A percentile compares a stretch with the other conserved stretches of the same genome.
phyloP scores from a whole-genome alignment of 2,329 filamentous ascomycete species.

The Onygena corvina region DNA sequence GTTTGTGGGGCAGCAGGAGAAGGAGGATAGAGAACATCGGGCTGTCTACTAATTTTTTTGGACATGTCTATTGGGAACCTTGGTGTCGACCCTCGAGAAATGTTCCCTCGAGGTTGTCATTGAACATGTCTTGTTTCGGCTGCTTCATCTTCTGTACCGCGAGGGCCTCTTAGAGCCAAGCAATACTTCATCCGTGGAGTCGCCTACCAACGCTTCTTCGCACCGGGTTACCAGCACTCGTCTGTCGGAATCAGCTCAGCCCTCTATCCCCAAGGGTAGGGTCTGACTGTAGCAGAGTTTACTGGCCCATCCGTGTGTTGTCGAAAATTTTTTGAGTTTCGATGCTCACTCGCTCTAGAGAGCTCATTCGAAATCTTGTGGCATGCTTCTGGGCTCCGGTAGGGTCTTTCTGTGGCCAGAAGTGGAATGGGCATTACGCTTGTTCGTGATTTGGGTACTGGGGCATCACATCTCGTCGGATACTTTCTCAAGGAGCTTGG shows the following conservation, averaged over 20 bases:
- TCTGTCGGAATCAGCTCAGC: slow-evolving; percentile 47
- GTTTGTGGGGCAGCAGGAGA: slow-evolving; percentile 34
- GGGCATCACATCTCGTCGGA: neutral
- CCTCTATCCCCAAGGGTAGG: slow-evolving; percentile 15
- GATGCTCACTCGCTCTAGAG: slow-evolving; percentile 22
- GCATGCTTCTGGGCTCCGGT: slow-evolving; percentile 31
- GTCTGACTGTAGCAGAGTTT: slow-evolving; percentile 44
- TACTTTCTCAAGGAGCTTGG: slow-evolving; percentile 8
- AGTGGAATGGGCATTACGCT: slow-evolving; percentile 6
- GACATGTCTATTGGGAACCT: slow-evolving; percentile 41
- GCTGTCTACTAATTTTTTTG: slow-evolving; percentile 36
- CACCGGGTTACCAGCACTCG: slow-evolving; percentile 32
- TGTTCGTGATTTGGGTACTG: neutral
- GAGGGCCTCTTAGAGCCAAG: slow-evolving; percentile 26
- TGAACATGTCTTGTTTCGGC: slow-evolving; percentile 15
- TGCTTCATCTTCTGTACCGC: slow-evolving; percentile 17
- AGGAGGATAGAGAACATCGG: slow-evolving; percentile 35
- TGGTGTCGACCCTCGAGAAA: slow-evolving; percentile 14
- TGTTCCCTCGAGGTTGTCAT: neutral
- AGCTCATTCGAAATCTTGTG: slow-evolving; percentile 21
- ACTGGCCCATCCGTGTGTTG: slow-evolving; percentile 32
- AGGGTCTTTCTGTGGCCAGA: slow-evolving; percentile 17
- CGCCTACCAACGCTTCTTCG: slow-evolving; percentile 35
- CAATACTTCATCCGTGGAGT: slow-evolving; percentile 18
- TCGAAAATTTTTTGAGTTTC: slow-evolving; percentile 24